These are phyloP conservation scores for Fusarium subglutinans DNA, from an alignment of 2,329 filamentous ascomycete genomes.

Conservation along the genomic window DNA sequence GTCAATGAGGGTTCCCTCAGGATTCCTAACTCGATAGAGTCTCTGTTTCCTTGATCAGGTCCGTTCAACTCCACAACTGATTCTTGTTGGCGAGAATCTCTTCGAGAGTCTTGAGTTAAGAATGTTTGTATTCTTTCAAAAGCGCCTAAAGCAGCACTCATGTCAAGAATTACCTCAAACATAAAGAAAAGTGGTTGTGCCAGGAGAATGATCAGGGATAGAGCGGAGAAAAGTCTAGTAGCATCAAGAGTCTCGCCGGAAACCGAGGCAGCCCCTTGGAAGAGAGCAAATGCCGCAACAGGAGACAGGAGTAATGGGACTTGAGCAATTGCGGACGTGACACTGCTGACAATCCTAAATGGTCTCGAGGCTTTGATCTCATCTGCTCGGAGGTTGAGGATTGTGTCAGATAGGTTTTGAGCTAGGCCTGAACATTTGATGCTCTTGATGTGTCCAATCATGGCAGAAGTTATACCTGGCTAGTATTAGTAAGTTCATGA, in stretches of 20 bases:
- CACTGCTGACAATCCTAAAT: constrained; percentile 47
- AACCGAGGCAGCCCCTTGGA: constrained; percentile 42
- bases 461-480: constrained; percentile 43
- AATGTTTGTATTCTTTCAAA: constrained; percentile 53
- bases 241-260: constrained; percentile 46
- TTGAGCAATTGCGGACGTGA: constrained; percentile 49
- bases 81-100: constrained; percentile 37
- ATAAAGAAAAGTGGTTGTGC: constrained; percentile 51
- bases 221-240: constrained; percentile 52
- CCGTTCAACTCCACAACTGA: neutral
- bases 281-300: constrained; percentile 52
- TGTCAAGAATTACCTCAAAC: constrained; percentile 49
- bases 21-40: neutral
- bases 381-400: constrained; percentile 46
- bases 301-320: constrained; percentile 49
- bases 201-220: constrained; percentile 53
- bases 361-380: constrained; percentile 49
- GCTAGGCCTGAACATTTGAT: constrained; percentile 54
- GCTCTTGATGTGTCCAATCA: constrained; percentile 53
- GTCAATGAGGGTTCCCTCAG: neutral
- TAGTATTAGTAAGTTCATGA: neutral
- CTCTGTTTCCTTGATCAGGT: neutral
- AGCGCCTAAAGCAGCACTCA: constrained; percentile 52
- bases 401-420: constrained; percentile 42
- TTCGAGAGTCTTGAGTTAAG: constrained; percentile 40